A percentile compares a stretch with the other conserved stretches of the same genome.
phyloP scores from a whole-genome alignment of 1,139 yeast genomes.

The Scheffersomyces titani region DNA sequence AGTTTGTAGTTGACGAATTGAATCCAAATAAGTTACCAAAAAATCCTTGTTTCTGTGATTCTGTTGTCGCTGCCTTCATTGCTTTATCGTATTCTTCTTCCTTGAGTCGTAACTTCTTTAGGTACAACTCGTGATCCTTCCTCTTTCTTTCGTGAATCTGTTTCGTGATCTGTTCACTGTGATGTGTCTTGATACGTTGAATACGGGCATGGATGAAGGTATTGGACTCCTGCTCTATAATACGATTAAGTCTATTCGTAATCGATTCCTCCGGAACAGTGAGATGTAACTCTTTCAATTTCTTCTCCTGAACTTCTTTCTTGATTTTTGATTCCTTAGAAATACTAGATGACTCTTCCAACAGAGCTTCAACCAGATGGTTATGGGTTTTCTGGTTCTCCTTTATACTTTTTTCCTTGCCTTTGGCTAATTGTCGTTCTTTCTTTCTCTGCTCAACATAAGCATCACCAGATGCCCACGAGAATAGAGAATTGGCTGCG shows the following conservation, averaged over 20 bases:
- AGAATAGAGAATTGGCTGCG: constrained; percentile 37
- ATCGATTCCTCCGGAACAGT: constrained; percentile 19
- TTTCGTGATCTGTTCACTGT: constrained; percentile 38
- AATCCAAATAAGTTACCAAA: constrained; percentile 32
- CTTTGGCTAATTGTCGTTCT: constrained; percentile 19
- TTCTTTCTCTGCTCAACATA: constrained; percentile 36
- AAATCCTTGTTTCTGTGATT: constrained; percentile 22
- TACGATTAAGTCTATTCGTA: constrained; percentile 25
- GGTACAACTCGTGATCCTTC: constrained; percentile 41
- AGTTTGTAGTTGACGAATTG: constrained; percentile 1
- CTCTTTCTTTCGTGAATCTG: constrained; percentile 44
- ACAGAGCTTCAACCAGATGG: background rate
- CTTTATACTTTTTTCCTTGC: background rate
- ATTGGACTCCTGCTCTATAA: constrained; percentile 40
- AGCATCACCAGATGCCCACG: constrained; percentile 48
- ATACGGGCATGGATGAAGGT: constrained; percentile 42
- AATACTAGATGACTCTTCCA: background rate
- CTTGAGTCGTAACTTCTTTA: constrained; percentile 36
- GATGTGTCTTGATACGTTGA: constrained; percentile 40
- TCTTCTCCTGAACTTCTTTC: constrained; percentile 1
- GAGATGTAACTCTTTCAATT: constrained; percentile 8
- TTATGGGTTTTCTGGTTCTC: constrained; percentile 5
- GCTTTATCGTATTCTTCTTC: constrained; percentile 45
- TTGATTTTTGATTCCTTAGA: background rate
- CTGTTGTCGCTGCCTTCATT: constrained; percentile 26